These are phyloP conservation scores for Ascochyta clinopodiicola DNA, from an alignment of 2,329 filamentous ascomycete genomes.

Conservation along the genomic window DNA sequence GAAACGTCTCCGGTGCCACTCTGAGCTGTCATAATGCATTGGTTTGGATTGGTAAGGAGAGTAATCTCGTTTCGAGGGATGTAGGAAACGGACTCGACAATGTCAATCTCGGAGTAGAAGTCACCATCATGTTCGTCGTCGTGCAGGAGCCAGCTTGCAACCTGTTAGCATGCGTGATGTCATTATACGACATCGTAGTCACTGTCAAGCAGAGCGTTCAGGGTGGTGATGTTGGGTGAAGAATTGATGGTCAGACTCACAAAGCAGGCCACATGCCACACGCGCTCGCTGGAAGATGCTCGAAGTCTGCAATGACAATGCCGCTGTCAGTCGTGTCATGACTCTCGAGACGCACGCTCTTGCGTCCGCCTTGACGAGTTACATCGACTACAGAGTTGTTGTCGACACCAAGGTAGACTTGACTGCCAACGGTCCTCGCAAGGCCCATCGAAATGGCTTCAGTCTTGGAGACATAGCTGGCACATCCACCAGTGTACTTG, in stretches of 20 bases:
- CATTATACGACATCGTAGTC: too few relatives aligned
- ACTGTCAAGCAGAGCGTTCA: too few relatives aligned
- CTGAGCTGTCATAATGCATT: slow-evolving; percentile 12
- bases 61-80: slow-evolving; percentile 28
- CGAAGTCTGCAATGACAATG: slow-evolving; percentile 38
- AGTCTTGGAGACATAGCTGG: slow-evolving; percentile 28
- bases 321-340: slow-evolving; percentile 30
- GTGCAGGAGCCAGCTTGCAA: slow-evolving; percentile 48
- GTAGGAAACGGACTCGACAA: slow-evolving; percentile 51
- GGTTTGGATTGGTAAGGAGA: slow-evolving; percentile 18
- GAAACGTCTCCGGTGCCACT: slow-evolving; percentile 1
- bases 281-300: slow-evolving; percentile 33
- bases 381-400: slow-evolving; percentile 6
- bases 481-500: slow-evolving; percentile 25
- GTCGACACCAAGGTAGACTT: slow-evolving; percentile 35
- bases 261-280: slow-evolving; percentile 46
- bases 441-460: slow-evolving; percentile 26
- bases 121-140: slow-evolving; percentile 43
- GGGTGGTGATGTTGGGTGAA: background rate
- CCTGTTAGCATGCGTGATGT: background rate
- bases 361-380: slow-evolving; percentile 23
- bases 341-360: slow-evolving; percentile 32
- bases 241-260: slow-evolving; percentile 14
- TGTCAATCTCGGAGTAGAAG: slow-evolving; percentile 54
- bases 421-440: slow-evolving; percentile 19